Percentiles rank a stretch among this genome's conserved stretches.
phyloP scores from a whole-genome alignment of 2,329 filamentous ascomycete genomes.

The Diaporthe caulivora region DNA sequence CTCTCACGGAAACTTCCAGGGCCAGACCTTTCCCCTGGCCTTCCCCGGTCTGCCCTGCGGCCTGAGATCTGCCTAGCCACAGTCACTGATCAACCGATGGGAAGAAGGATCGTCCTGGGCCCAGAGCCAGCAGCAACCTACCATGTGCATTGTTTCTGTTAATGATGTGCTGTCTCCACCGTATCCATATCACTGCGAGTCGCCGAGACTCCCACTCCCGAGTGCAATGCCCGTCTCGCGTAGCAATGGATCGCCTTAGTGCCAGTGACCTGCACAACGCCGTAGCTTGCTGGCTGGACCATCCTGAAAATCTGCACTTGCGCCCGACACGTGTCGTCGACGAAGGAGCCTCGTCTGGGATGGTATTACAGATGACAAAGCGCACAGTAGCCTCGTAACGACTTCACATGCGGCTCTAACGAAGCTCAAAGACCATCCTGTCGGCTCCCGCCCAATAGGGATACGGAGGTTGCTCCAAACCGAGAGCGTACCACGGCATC shows the following conservation, averaged over 20 bases:
- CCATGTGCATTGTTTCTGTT: not conserved
- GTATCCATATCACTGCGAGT: not conserved
- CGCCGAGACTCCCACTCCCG: not conserved
- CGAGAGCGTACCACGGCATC: not conserved
- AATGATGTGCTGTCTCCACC: not conserved
- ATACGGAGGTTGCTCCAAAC: not conserved
- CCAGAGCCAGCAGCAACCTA: not conserved
- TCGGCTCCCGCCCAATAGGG: not conserved
- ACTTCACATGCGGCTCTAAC: slow-evolving; percentile 10
- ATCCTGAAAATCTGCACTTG: not conserved
- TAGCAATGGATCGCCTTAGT: not conserved
- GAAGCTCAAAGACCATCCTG: not conserved
- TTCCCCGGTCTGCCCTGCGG: not conserved
- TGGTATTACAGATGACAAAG: slow-evolving; percentile 1
- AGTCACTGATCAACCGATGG: not conserved
- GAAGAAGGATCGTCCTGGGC: not conserved
- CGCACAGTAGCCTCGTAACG: not conserved
- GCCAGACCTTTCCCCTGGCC: not conserved
- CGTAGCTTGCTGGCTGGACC: not conserved
- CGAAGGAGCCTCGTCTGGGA: not conserved
- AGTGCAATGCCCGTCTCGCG: not conserved
- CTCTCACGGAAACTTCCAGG: not conserved
- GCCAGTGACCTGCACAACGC: not conserved
- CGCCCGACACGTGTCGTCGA: slow-evolving; percentile 1
- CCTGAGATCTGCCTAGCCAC: not conserved